Base-by-base conservation (phyloP, 345 rosid genomes). In the Kandelia obovata region DNA sequence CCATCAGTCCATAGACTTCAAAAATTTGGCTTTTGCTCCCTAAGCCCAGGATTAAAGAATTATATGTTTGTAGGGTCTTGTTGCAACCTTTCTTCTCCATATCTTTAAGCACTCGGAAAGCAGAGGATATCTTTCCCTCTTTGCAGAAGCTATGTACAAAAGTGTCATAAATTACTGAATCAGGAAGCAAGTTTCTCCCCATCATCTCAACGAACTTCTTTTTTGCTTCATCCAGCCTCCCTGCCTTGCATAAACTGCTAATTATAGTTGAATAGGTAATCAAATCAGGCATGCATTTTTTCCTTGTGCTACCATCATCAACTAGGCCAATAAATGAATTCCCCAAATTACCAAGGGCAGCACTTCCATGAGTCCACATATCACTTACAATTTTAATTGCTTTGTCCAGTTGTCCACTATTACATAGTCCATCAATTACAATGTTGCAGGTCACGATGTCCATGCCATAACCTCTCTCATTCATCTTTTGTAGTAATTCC, bases 361-460 rank as follows among this genome's bases (percentile, higher is more conserved):
- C 96, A 79, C 89, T 87, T 83, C 97, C 97, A 67, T 86, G 86
- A 49, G 73, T 84, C 85, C 94, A 90, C 98, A 95, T 85, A 62
- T 81, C 92, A 75, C 70, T 79, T 58, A 83, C 88, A 61, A 95
- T 84, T 80, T 92, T 94, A 67, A 92, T 76, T 65, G 98, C 99
- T 84, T 87, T 89, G 75, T 95, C 96, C 76, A 95, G 68, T 68
- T 87, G 86, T 56, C 91, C 96, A 71, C 79, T 75, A 51, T 74
- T 84, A 78, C 99, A 92, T 26, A 95, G 87, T 75, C 96, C 96
- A 76, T 87, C 87, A 78, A 90, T 83, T 61, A 95, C 81, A 68
- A 89, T 87, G 80, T 95, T 95, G 80, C 98, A 95, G 69, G 99
- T 87, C 69, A 95, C 97, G 25, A 81, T 86, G 79, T 92, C 98